Evolutionary conservation across 257 asterid genomes (phyloP), one percentile per base, ranked within the genome.

Genomic region (Primulina tabacum): DNA sequence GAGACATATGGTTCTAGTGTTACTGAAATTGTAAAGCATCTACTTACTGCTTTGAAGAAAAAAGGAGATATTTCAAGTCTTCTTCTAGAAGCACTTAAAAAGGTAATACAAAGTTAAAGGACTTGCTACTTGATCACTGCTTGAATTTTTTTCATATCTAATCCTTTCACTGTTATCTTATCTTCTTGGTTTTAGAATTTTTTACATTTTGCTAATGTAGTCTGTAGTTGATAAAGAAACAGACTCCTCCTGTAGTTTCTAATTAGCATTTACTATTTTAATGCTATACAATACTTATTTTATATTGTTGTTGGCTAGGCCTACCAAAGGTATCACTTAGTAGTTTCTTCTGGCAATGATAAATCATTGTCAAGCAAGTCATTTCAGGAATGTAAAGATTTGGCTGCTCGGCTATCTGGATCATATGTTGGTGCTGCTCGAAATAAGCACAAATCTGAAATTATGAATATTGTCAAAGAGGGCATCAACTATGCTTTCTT

Each of bases 371-470:
- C 89, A 38, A 78, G 84, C 79, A 85, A 88, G 85, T 79, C 88
- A 74, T 84, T 86, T 78, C 81, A 80, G 75, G 95, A 94, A 68
- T 90, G 96, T 76, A 89, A 86, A 84, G 86, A 81, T 85, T 87
- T 94, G 72, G 97, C 97, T 33, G 71, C 84, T 82, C 85, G 95
- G 72, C 85, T 94, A 70, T 88, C 99, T 76, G 96, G 90, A 40
- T 72, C 85, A 1, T 94, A 86, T 71, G 81, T 82, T 32, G 97
- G 97, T 74, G 93, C 75, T 53, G 86, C 99, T 71, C 85, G 96
- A 74, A 86, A 82, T 87, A 94, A 89, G 87, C 77, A 86, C 77
- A 86, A 79, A 71, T 72, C 86, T 70, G 96, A 89, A 69, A 86
- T 88, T 72, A 71, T 85, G 81, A 81, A 83, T 72, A 78, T 94